Evolutionary conservation across 1,284 basidiomycete species (phyloP).

Genomic region (Afroboletus lepidellus): DNA sequence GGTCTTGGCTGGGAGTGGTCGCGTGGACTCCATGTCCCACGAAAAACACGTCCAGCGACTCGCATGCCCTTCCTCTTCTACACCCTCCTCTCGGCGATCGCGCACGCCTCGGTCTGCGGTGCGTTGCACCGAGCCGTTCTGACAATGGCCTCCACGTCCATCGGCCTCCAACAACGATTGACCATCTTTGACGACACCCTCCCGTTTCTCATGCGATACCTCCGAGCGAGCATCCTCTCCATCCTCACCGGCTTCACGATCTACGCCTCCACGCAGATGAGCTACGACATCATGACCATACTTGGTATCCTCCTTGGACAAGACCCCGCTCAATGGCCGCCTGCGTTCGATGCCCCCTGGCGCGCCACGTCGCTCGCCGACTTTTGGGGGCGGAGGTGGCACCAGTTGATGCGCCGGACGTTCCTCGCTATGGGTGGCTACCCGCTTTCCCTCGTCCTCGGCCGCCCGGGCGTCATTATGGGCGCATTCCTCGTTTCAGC

Average conservation of each 20-base stretch:
- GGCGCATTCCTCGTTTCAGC: neutral
- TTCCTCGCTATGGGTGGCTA: neutral
- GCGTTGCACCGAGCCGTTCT: neutral
- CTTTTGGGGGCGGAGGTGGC: conserved; percentile 19
- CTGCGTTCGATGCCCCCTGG: neutral
- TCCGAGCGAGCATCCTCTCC: neutral
- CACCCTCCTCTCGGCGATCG: neutral
- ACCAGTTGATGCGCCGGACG: neutral
- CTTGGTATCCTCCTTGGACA: neutral
- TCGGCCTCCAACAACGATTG: neutral
- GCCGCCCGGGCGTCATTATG: neutral
- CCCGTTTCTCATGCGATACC: neutral
- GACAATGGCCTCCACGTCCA: neutral
- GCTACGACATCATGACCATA: neutral
- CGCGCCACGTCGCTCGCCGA: neutral
- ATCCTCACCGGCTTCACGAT: neutral
- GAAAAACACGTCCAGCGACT: neutral
- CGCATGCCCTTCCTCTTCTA: neutral
- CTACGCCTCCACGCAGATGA: neutral
- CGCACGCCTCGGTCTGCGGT: neutral
- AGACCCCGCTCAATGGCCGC: neutral
- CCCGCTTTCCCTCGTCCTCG: neutral
- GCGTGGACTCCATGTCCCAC: neutral
- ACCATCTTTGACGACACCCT: neutral
- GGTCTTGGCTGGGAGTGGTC: neutral